Conservation (phyloP, 306 rosid genomes). For the Quercus engelmannii region DNA sequence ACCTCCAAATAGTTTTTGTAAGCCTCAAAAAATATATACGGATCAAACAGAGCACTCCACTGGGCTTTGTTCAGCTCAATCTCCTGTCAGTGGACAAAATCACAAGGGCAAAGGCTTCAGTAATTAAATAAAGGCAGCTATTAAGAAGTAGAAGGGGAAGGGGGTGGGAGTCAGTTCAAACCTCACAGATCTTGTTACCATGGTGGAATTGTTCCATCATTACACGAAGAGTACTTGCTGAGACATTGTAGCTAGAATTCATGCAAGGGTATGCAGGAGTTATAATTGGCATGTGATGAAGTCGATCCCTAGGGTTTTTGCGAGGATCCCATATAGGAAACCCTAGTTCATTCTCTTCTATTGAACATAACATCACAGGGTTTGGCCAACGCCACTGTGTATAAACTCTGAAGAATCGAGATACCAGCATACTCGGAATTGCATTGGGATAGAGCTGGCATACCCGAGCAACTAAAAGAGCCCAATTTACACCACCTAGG, state of each 20-base stretch:
- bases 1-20: conserved; percentile 96
- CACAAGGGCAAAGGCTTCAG: conserved; percentile 9
- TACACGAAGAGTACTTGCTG: conserved; percentile 94
- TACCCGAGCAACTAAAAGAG: conserved; percentile 88
- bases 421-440: conserved; percentile 93
- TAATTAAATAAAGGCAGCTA: not conserved
- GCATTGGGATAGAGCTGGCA: conserved; percentile 99
- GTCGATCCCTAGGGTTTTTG: conserved; percentile 73
- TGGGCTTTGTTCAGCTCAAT: conserved; percentile 79
- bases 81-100: conserved; percentile 54
- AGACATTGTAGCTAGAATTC: conserved; percentile 98
- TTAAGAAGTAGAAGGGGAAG: not conserved
- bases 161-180: conserved; percentile 26
- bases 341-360: conserved; percentile 88
- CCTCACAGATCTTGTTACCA: conserved; percentile 85
- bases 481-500: conserved; percentile 99
- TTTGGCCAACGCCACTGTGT: conserved; percentile 99
- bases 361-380: conserved; percentile 92
- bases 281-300: conserved; percentile 91
- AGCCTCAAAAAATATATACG: conserved; percentile 77
- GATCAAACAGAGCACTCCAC: conserved; percentile 88
- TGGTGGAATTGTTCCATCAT: conserved; percentile 82
- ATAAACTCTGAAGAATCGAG: conserved; percentile 94
- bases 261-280: conserved; percentile 99
- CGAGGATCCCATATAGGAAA: conserved; percentile 97